phyloP scores from a whole-genome alignment of 441 rosid species.

The Erodium trifolium region DNA sequence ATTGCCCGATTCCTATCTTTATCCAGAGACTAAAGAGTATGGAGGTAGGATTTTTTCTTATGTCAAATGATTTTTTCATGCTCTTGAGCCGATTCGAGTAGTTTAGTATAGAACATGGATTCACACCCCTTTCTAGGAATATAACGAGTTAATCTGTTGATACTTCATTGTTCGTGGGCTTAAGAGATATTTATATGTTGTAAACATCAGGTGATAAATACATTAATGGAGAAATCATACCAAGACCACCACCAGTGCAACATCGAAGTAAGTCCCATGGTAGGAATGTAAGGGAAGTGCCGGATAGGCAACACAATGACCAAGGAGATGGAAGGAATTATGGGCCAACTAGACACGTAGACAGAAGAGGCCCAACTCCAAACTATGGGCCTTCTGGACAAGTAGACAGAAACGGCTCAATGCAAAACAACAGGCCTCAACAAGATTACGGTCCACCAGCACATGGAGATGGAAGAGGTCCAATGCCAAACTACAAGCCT shows the following conservation, averaged over 20 bases:
- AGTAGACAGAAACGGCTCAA: too few species aligned
- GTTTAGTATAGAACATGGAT: neutral
- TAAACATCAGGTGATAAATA: constrained; percentile 63
- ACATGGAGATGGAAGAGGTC: too few species aligned
- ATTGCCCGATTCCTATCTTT: constrained; percentile 87
- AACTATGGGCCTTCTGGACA: too few species aligned
- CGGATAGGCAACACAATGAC: constrained; percentile 33
- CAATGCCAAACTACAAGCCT: too few species aligned
- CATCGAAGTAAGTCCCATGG: constrained; percentile 28
- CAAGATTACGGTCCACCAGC: too few species aligned
- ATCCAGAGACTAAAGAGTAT: constrained; percentile 74
- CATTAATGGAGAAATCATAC: constrained; percentile 69
- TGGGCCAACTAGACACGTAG: constrained; percentile 11
- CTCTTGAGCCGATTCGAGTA: neutral
- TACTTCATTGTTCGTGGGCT: neutral
- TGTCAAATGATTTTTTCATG: neutral
- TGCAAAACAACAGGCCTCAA: too few species aligned
- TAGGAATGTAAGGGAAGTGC: constrained; percentile 26
- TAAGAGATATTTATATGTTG: constrained; percentile 3
- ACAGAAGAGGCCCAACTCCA: too few species aligned
- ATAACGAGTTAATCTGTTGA: neutral
- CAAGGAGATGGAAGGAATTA: constrained; percentile 40
- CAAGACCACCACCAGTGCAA: constrained; percentile 66
- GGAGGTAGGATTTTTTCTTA: constrained; percentile 51
- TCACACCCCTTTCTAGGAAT: neutral